Evolutionary conservation across 805 yeast species (phyloP).

Genomic region (Ogataea pignaliae): DNA sequence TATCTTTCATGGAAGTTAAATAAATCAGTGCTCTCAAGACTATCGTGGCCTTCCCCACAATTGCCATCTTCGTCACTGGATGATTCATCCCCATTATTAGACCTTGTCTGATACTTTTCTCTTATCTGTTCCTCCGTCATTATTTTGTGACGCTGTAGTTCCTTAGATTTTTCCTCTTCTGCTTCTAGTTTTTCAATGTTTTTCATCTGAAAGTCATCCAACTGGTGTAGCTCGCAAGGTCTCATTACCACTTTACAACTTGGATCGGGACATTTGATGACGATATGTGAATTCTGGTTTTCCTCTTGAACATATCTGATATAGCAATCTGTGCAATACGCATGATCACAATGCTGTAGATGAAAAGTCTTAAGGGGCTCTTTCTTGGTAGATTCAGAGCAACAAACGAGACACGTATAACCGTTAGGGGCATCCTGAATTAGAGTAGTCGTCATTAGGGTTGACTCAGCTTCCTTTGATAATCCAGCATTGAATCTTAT

Average conservation of each 20-base stretch:
- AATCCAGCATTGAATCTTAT: slow-evolving; percentile 27
- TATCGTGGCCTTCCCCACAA: slow-evolving; percentile 4
- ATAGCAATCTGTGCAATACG: slow-evolving; percentile 68
- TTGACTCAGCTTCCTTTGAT: slow-evolving; percentile 28
- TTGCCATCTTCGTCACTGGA: slow-evolving; percentile 6
- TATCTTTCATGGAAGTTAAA: slow-evolving; percentile 23
- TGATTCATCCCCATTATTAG: slow-evolving; percentile 8
- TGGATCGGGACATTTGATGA: slow-evolving; percentile 66
- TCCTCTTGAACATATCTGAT: slow-evolving; percentile 49
- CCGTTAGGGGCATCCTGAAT: slow-evolving; percentile 19
- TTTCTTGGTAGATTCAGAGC: slow-evolving; percentile 42
- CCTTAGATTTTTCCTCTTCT: slow-evolving; percentile 9
- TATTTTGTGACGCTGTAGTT: slow-evolving; percentile 2
- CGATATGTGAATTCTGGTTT: slow-evolving; percentile 34
- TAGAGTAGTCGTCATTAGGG: slow-evolving; percentile 9
- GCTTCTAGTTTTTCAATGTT: slow-evolving; percentile 3
- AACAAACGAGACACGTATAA: slow-evolving; percentile 67
- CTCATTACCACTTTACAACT: slow-evolving; percentile 43
- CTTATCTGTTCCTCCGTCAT: slow-evolving; percentile 19
- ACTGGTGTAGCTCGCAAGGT: slow-evolving; percentile 34
- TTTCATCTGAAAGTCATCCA: slow-evolving; percentile 20
- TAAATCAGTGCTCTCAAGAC: slow-evolving; percentile 8
- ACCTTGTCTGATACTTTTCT: slow-evolving; percentile 16
- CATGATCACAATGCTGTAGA: slow-evolving; percentile 61
- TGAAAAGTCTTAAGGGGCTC: slow-evolving; percentile 37